A percentile compares a stretch with the other conserved stretches of the same genome.
Evolutionary conservation across 1,139 yeast genomes (phyloP).

Genomic region (Oligophagozyma castellii): DNA sequence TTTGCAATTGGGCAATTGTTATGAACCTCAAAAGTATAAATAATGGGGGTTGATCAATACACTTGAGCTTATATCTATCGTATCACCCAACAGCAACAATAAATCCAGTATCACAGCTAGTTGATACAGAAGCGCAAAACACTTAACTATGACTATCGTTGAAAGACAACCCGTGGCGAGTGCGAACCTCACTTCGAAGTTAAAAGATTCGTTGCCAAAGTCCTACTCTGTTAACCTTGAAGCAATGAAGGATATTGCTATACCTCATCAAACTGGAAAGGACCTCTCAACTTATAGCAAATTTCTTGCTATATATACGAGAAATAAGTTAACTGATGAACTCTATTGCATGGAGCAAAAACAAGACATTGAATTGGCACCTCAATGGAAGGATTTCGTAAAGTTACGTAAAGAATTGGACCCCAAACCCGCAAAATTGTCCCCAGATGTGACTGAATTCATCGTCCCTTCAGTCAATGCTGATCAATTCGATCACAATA

Average conservation of each 20-base stretch:
- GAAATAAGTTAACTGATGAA: slow-evolving; percentile 10
- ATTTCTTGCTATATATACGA: slow-evolving; percentile 25
- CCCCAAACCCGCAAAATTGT: slow-evolving; percentile 7
- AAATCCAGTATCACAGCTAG: too few species aligned
- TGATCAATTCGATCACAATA: slow-evolving; percentile 10
- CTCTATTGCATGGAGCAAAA: slow-evolving; percentile 21
- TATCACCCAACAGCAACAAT: too few species aligned
- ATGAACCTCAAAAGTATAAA: too few species aligned
- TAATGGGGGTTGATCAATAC: too few species aligned
- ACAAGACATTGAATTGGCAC: slow-evolving; percentile 16
- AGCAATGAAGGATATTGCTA: background rate
- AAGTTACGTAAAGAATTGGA: slow-evolving; percentile 4
- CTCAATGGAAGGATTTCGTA: slow-evolving; percentile 18
- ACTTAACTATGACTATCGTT: too few species aligned
- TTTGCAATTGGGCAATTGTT: too few species aligned
- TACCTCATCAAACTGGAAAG: slow-evolving; percentile 3
- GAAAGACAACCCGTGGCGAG: too few species aligned
- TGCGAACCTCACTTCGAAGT: too few species aligned
- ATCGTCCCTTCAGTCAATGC: slow-evolving; percentile 10
- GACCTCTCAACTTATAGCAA: slow-evolving; percentile 27
- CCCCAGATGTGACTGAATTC: slow-evolving; percentile 12
- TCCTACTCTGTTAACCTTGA: too few species aligned
- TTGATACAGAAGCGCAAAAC: too few species aligned
- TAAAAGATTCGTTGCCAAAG: too few species aligned
- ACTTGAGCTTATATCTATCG: too few species aligned